Base-by-base conservation (phyloP, 805 yeast genomes). In the Candida tallmaniae region DNA sequence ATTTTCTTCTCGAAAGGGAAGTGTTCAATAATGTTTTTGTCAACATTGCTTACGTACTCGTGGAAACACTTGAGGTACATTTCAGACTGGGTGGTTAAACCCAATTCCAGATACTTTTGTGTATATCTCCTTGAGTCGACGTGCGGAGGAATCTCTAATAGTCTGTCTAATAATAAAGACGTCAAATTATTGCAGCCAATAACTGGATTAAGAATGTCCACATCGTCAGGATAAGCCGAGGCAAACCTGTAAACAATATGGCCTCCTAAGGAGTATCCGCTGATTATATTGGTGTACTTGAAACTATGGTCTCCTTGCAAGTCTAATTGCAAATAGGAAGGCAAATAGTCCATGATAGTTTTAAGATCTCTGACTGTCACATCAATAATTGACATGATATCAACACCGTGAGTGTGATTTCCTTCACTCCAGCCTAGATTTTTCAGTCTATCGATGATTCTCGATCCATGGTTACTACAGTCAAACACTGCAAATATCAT, bases 261-360 rank as follows among this genome's bases (percentile, higher is more conserved):
- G 0, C 76, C 83, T 2, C 83, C 82, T 29, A 76, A 58, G 0
- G 81, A 74, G 26, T 61, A 60, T 1, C 83, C 84, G 9, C 65
- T 46, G 19, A 73, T 51, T 27, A 70, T 60, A 48, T 68, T 68
- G 38, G 31, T 51, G 48, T 36, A 61, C 34, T 46, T 44, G 31
- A 66, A 39, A 16, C 45, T 34, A 29, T 45, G 52, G 16, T 36
- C 21, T 6, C 9, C 27, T n/a, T 22, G 18, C 11, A 3, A 12
- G 13, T 62, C 65, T 37, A 62, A 53, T 29, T 60, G 50, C 25
- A 66, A 54, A 45, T 50, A 64, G 35, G 51, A 43, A 5, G 77
- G 78, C 25, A 74, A 49, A 38, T 60, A 68, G 41, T 64, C 66
- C 45, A 72, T 65, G 16, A 74, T 46, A 16, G 65, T 47, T 36